Percentiles rank a stretch among this genome's conserved stretches.
Conservation (phyloP, 106 monocot genomes). For the Allium cepa region DNA sequence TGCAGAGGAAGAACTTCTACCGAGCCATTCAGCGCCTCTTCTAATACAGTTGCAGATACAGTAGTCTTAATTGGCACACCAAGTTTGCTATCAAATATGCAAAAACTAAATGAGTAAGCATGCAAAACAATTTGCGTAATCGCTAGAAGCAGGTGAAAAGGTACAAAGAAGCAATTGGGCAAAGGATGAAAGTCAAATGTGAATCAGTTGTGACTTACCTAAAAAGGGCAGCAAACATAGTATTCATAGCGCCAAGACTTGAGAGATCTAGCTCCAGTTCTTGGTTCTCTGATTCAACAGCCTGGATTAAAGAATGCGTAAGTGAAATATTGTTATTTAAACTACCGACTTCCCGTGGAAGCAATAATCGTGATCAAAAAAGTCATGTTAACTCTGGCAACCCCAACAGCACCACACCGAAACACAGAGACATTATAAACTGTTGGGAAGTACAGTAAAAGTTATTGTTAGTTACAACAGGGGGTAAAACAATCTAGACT, state of each 20-base stretch:
- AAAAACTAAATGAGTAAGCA: not conserved
- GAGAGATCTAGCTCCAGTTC: slow-evolving; percentile 97
- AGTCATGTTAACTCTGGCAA: no score
- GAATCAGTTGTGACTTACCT: slow-evolving; percentile 36
- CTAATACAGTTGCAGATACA: slow-evolving; percentile 88
- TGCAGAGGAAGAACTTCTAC: slow-evolving; percentile 47
- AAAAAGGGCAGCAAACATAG: slow-evolving; percentile 97
- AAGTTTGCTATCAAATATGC: slow-evolving; percentile 46
- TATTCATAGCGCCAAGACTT: slow-evolving; percentile 80
- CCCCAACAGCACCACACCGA: no score
- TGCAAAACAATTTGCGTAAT: not conserved
- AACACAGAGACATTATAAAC: no score
- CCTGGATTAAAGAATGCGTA: slow-evolving; percentile 29
- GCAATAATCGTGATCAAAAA: no score
- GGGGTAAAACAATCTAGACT: no score
- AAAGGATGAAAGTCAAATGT: not conserved
- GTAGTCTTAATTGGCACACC: slow-evolving; percentile 98
- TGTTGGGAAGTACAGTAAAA: no score
- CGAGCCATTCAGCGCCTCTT: slow-evolving; percentile 83
- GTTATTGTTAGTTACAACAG: no score
- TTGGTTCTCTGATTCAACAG: slow-evolving; percentile 76
- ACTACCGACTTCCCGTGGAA: no score
- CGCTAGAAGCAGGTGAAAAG: not conserved
- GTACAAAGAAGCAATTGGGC: not conserved
- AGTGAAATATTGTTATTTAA: not conserved